Conservation (phyloP, 148 eudicot genomes). For the Fagopyrum tataricum region DNA sequence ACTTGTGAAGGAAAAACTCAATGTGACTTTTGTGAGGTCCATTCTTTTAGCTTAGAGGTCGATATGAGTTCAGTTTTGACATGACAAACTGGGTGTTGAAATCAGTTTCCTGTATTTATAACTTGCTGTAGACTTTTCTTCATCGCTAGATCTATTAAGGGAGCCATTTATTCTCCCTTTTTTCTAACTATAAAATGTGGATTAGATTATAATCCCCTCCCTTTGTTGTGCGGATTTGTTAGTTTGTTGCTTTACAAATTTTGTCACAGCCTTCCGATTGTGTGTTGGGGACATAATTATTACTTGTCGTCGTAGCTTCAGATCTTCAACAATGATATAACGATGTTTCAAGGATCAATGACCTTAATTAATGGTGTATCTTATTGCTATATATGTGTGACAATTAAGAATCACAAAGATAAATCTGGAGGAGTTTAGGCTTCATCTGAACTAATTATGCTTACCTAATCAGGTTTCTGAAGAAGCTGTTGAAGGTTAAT, state of each 20-base stretch:
- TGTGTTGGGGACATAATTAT: neutral
- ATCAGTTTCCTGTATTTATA: neutral
- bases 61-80: neutral
- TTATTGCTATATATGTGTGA: neutral
- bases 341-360: neutral
- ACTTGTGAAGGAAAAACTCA: neutral
- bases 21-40: neutral
- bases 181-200: neutral
- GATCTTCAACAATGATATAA: neutral
- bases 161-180: neutral
- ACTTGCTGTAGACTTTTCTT: neutral
- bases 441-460: neutral
- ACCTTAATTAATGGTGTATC: neutral
- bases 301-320: neutral
- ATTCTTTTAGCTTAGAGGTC: neutral
- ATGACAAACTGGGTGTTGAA: neutral
- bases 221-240: neutral
- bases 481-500: neutral
- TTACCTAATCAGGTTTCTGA: slow-evolving; percentile 2
- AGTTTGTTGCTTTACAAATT: neutral
- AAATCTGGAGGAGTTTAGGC: neutral
- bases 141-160: neutral
- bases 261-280: neutral
- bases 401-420: neutral
- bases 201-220: neutral